Evolutionary conservation across 371 early-diverging fungal species (phyloP).

Genomic region (Circinella minor): DNA sequence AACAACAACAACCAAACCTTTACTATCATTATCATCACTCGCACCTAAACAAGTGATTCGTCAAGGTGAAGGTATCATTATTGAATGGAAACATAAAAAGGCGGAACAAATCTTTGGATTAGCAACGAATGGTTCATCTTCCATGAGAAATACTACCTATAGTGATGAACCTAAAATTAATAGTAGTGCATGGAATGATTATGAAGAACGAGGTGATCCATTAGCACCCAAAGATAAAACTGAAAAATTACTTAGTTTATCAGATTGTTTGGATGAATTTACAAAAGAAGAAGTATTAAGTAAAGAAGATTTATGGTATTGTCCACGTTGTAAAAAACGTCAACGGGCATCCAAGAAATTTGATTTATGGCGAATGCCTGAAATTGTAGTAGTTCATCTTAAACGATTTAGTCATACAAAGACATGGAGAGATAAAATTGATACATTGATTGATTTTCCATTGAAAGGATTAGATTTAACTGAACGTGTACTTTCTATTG

Average conservation of each 20-base stretch:
- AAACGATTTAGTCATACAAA: slow-evolving; percentile 70
- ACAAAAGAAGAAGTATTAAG: slow-evolving; percentile 62
- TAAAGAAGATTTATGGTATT: slow-evolving; percentile 69
- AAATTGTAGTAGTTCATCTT: slow-evolving; percentile 63
- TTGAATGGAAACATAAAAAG: slow-evolving; percentile 31
- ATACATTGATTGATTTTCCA: slow-evolving; percentile 69
- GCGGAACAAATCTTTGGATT: slow-evolving; percentile 38
- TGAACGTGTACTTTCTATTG: slow-evolving; percentile 23
- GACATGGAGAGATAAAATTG: slow-evolving; percentile 63
- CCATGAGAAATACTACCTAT: background rate
- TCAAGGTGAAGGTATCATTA: slow-evolving; percentile 49
- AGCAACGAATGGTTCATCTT: background rate
- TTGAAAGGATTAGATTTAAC: slow-evolving; percentile 45
- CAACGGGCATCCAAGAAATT: slow-evolving; percentile 62
- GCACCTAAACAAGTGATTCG: slow-evolving; percentile 11
- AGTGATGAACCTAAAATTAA: slow-evolving; percentile 18
- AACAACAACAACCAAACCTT: too few species aligned
- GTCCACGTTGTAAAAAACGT: slow-evolving; percentile 63
- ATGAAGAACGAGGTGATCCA: slow-evolving; percentile 28
- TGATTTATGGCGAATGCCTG: slow-evolving; percentile 61
- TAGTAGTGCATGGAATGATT: slow-evolving; percentile 33
- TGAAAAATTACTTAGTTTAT: slow-evolving; percentile 27
- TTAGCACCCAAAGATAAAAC: slow-evolving; percentile 19
- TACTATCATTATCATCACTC: background rate
- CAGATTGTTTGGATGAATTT: slow-evolving; percentile 67